Percentiles rank a stretch among this genome's conserved stretches.
Evolutionary conservation across 208 protist species (phyloP).

Genomic region (Wallacemonas sp.): DNA sequence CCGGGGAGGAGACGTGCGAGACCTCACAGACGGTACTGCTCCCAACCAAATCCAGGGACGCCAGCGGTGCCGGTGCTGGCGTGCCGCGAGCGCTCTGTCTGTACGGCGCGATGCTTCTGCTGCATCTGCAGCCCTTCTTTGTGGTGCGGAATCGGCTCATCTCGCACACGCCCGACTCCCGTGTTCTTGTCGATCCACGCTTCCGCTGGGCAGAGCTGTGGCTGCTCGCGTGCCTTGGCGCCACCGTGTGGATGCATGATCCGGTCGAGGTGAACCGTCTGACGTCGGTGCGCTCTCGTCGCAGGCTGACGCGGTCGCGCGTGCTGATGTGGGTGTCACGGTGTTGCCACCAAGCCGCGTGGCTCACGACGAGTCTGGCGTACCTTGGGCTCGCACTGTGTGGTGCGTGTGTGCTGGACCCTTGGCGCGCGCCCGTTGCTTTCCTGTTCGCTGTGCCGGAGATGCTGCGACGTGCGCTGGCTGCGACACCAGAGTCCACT

Average conservation of each 20-base stretch:
- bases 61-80: background rate
- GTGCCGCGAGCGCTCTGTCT: conserved; percentile 14
- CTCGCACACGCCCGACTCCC: conserved; percentile 26
- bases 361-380: no score
- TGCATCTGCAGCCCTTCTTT: conserved; percentile 51
- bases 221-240: conserved; percentile 18
- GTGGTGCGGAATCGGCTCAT: conserved; percentile 29
- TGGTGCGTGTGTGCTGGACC: background rate
- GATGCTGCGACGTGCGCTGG: background rate
- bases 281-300: background rate
- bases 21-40: no score
- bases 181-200: conserved; percentile 11
- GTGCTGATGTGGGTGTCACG: no score
- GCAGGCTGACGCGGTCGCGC: no score
- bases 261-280: background rate
- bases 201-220: conserved; percentile 12
- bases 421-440: background rate
- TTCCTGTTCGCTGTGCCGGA: background rate
- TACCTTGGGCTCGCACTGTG: background rate
- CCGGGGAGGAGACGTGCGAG: no score
- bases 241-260: background rate
- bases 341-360: no score
- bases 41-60: no score
- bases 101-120: conserved; percentile 28
- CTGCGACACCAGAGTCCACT: no score